A percentile compares a stretch with the other conserved stretches of the same genome.
Conservation (phyloP, 768 basidiomycete species). For the Inosperma sp. region DNA sequence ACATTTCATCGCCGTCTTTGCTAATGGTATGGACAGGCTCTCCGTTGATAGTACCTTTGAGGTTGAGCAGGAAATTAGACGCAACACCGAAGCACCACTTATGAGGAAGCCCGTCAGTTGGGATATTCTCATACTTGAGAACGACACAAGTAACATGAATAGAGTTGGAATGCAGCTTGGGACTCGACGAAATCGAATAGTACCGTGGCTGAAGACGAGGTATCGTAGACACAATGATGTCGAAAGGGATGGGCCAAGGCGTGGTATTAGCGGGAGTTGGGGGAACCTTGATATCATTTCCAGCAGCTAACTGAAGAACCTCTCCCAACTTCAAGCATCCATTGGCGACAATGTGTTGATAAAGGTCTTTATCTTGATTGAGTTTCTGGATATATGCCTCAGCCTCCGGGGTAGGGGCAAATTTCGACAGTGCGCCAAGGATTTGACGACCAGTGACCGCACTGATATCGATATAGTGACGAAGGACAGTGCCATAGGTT, state of each 20-base stretch:
- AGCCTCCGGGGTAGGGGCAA: constrained; percentile 77
- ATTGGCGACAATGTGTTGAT: constrained; percentile 67
- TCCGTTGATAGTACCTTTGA: constrained; percentile 69
- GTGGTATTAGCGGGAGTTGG: constrained; percentile 77
- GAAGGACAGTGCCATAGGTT: constrained; percentile 87
- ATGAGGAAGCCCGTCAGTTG: constrained; percentile 44
- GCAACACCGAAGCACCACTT: constrained; percentile 86
- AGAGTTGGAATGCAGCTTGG: constrained; percentile 81
- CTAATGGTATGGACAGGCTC: constrained; percentile 48
- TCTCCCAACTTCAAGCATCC: constrained; percentile 92
- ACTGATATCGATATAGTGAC: constrained; percentile 96
- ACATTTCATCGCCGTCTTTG: constrained; percentile 32
- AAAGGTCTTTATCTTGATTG: constrained; percentile 85
- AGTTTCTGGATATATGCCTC: constrained; percentile 68
- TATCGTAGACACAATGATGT: constrained; percentile 90
- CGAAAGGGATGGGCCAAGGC: constrained; percentile 90
- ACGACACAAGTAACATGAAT: constrained; percentile 97
- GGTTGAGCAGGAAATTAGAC: constrained; percentile 92
- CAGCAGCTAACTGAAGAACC: constrained; percentile 85
- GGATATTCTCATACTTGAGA: constrained; percentile 79
- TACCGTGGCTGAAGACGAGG: constrained; percentile 94
- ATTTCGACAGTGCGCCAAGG: constrained; percentile 81
- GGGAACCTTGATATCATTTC: constrained; percentile 55
- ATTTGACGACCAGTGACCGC: constrained; percentile 94
- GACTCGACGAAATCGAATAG: constrained; percentile 98